Percentiles rank a stretch among this genome's conserved stretches.
Evolutionary conservation across 345 rosid genomes (phyloP).

Genomic region (Eucalyptus guilfoylei): DNA sequence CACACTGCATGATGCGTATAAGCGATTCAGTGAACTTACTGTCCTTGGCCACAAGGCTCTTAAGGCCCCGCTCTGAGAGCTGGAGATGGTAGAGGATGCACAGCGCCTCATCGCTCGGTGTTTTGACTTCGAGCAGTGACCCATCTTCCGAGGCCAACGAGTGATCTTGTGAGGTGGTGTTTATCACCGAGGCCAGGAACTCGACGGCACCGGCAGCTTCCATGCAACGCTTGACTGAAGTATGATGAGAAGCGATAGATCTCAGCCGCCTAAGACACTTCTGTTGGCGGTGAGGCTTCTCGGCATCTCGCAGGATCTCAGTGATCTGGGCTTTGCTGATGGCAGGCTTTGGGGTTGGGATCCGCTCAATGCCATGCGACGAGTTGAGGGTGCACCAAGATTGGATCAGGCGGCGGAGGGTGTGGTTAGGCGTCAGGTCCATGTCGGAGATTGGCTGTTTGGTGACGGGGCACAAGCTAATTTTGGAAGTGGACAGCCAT

Average conservation of each 20-base stretch:
- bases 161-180: background rate
- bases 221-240: slow-evolving; percentile 45
- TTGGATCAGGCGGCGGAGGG: slow-evolving; percentile 74
- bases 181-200: slow-evolving; percentile 43
- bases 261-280: slow-evolving; percentile 45
- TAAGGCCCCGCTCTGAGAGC: slow-evolving; percentile 48
- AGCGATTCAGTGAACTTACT: slow-evolving; percentile 34
- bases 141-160: background rate
- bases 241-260: slow-evolving; percentile 37
- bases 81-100: slow-evolving; percentile 54
- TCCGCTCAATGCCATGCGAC: slow-evolving; percentile 64
- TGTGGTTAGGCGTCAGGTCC: slow-evolving; percentile 68
- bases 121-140: background rate
- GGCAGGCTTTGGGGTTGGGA: slow-evolving; percentile 82
- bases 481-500: slow-evolving; percentile 1
- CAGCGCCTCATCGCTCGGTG: slow-evolving; percentile 49
- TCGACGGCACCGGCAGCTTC: slow-evolving; percentile 64
- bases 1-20: slow-evolving; percentile 4
- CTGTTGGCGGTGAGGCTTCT: slow-evolving; percentile 27
- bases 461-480: slow-evolving; percentile 23
- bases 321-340: slow-evolving; percentile 38
- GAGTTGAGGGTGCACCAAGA: slow-evolving; percentile 92
- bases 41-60: slow-evolving; percentile 31
- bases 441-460: slow-evolving; percentile 34
- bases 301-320: slow-evolving; percentile 39